Evolutionary conservation across 768 basidiomycete genomes (phyloP), one percentile per base, ranked within the genome.

Genomic region (Pulveroboletus sp.): DNA sequence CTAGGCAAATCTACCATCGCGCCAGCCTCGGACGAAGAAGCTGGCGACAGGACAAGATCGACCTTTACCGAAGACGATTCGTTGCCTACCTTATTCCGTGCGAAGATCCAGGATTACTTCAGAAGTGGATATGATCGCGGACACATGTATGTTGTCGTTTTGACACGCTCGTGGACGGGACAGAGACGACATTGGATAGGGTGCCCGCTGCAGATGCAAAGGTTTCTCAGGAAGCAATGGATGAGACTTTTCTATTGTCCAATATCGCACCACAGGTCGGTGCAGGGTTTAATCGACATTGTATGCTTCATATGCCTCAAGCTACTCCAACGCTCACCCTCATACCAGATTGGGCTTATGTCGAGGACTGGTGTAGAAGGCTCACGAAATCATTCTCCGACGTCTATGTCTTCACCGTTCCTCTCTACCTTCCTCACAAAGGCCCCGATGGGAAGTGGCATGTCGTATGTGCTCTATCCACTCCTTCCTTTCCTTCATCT

Each of bases 191-290:
- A 21, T 48, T 11, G 44, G 21, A 9, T 50, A 91, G 90, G 92
- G 93, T 95, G 0, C 93, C 94, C 31, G 95, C 95, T 17, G 95
- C 95, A 28, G 96, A 99, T 69, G 94, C 93, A 8, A 98, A 94
- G 66, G 69, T 73, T 30, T 92, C 89, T 14, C 93, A 94, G 77
- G 78, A 79, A 48, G 95, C 95, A 9, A 98, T 97, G 95, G 69
- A 97, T 65, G 93, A 99, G 70, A 99, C 95, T 0, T 99, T 99
- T 68, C 72, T 91, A 32, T 71, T 99, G 39, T 85, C 91, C 0
- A 99, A 99, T 62, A 96, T 99, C 46, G 95, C 96, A 5, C 96
- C 96, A 38, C 96, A 99, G 76, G 93, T 99, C 24, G 96, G 96
- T 1, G 90, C 81, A 36, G 96, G 95, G 0, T 99, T 98, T 76